Evolutionary conservation across 2,329 filamentous ascomycete species (phyloP).

Genomic region (Aspergillus unguis): DNA sequence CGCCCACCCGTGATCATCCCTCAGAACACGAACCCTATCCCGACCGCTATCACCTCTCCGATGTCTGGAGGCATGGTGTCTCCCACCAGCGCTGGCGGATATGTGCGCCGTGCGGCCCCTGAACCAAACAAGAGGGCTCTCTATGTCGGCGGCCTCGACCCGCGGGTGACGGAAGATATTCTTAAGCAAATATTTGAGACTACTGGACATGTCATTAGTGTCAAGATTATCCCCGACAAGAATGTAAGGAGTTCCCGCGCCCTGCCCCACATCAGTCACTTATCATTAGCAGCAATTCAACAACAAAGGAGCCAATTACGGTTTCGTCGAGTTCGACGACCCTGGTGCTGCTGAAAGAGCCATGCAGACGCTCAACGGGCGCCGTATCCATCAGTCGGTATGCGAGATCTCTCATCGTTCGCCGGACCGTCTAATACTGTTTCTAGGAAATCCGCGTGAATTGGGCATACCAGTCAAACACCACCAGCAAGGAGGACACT

Average conservation of each 20-base stretch:
- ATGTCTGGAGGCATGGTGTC: slow-evolving; percentile 78
- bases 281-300: slow-evolving; percentile 46
- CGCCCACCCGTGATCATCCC: slow-evolving; percentile 82
- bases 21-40: slow-evolving; percentile 93
- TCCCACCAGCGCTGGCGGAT: slow-evolving; percentile 75
- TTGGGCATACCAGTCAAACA: slow-evolving; percentile 99
- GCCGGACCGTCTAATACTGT: slow-evolving; percentile 15
- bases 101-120: slow-evolving; percentile 83
- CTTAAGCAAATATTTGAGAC: slow-evolving; percentile 98
- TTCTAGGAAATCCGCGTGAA: slow-evolving; percentile 93
- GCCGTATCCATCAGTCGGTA: slow-evolving; percentile 93
- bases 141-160: slow-evolving; percentile 92
- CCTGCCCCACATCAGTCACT: slow-evolving; percentile 9
- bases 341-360: slow-evolving; percentile 93
- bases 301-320: slow-evolving; percentile 97
- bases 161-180: slow-evolving; percentile 92
- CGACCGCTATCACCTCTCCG: slow-evolving; percentile 85
- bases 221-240: slow-evolving; percentile 99
- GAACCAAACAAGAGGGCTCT: slow-evolving; percentile 98
- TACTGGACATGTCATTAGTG: slow-evolving; percentile 94
- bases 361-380: slow-evolving; percentile 94
- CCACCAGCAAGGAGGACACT: slow-evolving; percentile 89
- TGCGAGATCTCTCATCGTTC: slow-evolving; percentile 32
- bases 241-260: slow-evolving; percentile 65
- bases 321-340: slow-evolving; percentile 98